phyloP scores from a whole-genome alignment of 2,329 filamentous ascomycete species.

The Cercospora sojina region DNA sequence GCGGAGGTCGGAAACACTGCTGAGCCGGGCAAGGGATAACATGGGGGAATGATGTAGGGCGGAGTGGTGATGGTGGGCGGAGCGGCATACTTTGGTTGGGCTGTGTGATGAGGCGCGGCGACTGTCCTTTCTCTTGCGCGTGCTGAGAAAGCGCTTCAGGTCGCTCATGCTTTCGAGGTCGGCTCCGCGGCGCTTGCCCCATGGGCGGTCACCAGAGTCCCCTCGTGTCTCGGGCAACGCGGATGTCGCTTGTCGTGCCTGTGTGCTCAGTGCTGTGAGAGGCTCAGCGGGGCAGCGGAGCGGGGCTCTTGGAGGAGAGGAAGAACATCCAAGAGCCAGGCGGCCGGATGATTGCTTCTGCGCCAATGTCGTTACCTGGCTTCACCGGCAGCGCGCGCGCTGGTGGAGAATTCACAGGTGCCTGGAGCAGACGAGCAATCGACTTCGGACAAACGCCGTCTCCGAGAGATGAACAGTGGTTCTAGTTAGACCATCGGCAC shows the following conservation, averaged over 20 bases:
- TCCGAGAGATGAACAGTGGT: neutral
- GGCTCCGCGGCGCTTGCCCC: conserved; percentile 11
- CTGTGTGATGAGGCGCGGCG: conserved; percentile 22
- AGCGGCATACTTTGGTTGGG: conserved; percentile 25
- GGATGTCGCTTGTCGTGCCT: neutral
- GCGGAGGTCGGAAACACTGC: conserved; percentile 8
- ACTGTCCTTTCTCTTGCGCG: conserved; percentile 58
- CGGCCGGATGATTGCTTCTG: neutral
- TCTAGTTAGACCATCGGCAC: no score
- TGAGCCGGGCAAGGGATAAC: neutral
- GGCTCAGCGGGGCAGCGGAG: neutral
- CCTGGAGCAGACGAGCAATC: neutral
- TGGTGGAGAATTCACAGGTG: neutral
- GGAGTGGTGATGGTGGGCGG: neutral
- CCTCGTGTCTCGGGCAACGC: neutral
- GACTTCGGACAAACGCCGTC: neutral
- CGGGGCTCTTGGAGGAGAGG: neutral
- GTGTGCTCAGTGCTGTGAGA: neutral
- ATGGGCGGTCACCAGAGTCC: neutral
- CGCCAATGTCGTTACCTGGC: neutral
- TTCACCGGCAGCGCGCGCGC: neutral
- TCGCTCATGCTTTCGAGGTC: conserved; percentile 44
- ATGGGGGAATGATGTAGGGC: neutral
- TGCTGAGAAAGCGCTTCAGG: conserved; percentile 66
- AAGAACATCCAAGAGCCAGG: neutral